These are phyloP conservation scores for Umbelopsis sp. DNA, from an alignment of 192 early-diverging fungal genomes.

Conservation along the genomic window DNA sequence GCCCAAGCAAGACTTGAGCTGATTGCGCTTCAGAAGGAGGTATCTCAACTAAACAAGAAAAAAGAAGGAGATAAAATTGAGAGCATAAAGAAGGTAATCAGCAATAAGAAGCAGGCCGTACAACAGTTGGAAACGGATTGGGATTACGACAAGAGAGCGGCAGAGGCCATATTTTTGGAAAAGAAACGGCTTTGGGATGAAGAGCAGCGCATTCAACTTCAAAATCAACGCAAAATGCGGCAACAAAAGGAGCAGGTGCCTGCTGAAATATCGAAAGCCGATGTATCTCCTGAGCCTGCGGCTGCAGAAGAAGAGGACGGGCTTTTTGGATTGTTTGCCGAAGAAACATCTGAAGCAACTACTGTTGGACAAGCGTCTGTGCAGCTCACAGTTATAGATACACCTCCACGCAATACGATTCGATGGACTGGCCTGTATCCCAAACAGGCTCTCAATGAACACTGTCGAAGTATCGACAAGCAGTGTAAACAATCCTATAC, in stretches of 20 bases:
- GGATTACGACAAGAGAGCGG: conserved; percentile 41
- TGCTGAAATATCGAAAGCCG: background rate
- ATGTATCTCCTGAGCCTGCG: background rate
- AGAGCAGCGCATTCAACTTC: conserved; percentile 32
- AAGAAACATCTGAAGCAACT: background rate
- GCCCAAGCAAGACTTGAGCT: conserved; percentile 25
- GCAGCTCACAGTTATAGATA: background rate
- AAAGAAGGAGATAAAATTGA: conserved; percentile 23
- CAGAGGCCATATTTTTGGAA: conserved; percentile 31
- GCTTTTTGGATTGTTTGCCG: conserved; percentile 27
- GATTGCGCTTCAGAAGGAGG: conserved; percentile 17
- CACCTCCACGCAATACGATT: conserved; percentile 14
- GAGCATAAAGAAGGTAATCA: conserved; percentile 28
- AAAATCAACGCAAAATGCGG: background rate
- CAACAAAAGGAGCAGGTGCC: background rate
- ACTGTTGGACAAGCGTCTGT: background rate
- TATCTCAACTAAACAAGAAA: conserved; percentile 19
- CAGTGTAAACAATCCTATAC: background rate
- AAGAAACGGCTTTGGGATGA: conserved; percentile 32
- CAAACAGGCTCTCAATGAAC: conserved; percentile 23
- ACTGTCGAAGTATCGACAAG: conserved; percentile 14
- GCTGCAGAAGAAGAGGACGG: conserved; percentile 39
- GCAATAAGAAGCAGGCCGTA: conserved; percentile 29
- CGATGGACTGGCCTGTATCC: conserved; percentile 26
- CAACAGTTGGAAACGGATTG: conserved; percentile 45